Evolutionary conservation across 208 protist species (phyloP).

Genomic region (Wallacemonas sp.): DNA sequence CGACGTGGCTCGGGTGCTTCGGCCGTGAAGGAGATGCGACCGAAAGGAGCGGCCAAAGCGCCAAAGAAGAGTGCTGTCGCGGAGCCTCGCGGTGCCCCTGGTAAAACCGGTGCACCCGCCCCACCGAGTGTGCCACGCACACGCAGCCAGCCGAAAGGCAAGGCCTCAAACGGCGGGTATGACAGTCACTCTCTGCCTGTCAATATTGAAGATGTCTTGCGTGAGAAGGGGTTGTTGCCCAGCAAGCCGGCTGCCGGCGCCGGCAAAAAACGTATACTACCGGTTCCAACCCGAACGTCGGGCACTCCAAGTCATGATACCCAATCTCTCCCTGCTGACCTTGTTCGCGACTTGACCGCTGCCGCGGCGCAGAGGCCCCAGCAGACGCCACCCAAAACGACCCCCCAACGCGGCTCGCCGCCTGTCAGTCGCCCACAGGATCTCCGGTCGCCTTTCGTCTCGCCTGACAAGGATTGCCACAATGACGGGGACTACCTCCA

Average conservation of each 20-base stretch:
- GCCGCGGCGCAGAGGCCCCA: background rate
- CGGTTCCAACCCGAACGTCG: too few species aligned
- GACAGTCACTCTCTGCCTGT: slow-evolving; percentile 68
- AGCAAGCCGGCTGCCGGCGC: slow-evolving; percentile 1
- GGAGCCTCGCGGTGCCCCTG: too few species aligned
- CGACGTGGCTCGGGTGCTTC: background rate
- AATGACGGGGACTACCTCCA: background rate
- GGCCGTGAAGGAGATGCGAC: background rate
- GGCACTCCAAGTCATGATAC: slow-evolving; percentile 60
- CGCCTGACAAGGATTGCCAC: background rate
- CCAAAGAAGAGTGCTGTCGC: background rate
- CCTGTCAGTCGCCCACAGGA: background rate
- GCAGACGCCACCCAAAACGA: background rate
- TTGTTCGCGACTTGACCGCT: slow-evolving; percentile 46
- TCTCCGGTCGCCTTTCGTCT: background rate
- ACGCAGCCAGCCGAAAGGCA: too few species aligned
- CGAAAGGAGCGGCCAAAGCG: background rate
- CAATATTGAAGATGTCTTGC: slow-evolving; percentile 35
- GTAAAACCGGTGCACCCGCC: background rate
- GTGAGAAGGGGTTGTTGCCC: slow-evolving; percentile 12
- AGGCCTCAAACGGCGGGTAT: too few species aligned
- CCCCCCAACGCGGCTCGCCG: background rate
- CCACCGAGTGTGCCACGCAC: too few species aligned
- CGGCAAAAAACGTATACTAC: background rate
- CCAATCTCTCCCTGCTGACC: slow-evolving; percentile 65